These are phyloP conservation scores for Dryas alaskensis DNA, from an alignment of 306 rosid genomes.

Conservation along the genomic window DNA sequence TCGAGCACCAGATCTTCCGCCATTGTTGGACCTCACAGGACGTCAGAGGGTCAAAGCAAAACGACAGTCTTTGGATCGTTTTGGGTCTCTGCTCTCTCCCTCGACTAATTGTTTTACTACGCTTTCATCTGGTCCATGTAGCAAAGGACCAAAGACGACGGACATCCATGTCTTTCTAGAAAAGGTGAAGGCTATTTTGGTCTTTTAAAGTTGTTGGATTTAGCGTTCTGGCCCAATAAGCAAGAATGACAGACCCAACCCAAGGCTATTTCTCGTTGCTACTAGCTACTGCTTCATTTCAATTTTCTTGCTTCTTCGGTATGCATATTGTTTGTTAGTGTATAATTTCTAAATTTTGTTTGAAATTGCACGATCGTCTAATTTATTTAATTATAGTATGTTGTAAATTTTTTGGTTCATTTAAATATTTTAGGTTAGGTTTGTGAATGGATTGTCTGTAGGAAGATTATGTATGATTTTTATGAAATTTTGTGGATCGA, in stretches of 20 bases:
- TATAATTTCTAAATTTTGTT: too few species aligned
- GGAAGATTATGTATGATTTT: too few species aligned
- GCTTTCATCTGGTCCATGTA: not conserved
- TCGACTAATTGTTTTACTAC: not conserved
- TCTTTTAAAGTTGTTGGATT: not conserved
- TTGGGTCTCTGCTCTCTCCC: not conserved
- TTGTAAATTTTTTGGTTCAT: too few species aligned
- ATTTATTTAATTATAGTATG: too few species aligned
- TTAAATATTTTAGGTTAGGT: too few species aligned
- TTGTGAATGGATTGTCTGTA: too few species aligned
- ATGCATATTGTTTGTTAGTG: too few species aligned
- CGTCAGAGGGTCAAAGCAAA: not conserved
- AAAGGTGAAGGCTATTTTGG: not conserved
- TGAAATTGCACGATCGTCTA: too few species aligned
- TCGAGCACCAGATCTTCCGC: conserved; percentile 98
- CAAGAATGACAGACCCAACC: not conserved
- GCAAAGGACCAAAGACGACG: not conserved
- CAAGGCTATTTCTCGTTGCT: too few species aligned
- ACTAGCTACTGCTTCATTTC: too few species aligned
- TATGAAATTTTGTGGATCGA: too few species aligned
- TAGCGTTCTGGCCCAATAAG: not conserved
- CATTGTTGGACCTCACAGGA: conserved; percentile 42
- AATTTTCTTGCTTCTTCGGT: too few species aligned
- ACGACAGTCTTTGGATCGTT: not conserved
- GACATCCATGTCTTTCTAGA: not conserved